Percentiles rank a stretch among this genome's conserved stretches.
Conservation (phyloP, 2,329 filamentous ascomycete species). For the Neofusicoccum ribis region DNA sequence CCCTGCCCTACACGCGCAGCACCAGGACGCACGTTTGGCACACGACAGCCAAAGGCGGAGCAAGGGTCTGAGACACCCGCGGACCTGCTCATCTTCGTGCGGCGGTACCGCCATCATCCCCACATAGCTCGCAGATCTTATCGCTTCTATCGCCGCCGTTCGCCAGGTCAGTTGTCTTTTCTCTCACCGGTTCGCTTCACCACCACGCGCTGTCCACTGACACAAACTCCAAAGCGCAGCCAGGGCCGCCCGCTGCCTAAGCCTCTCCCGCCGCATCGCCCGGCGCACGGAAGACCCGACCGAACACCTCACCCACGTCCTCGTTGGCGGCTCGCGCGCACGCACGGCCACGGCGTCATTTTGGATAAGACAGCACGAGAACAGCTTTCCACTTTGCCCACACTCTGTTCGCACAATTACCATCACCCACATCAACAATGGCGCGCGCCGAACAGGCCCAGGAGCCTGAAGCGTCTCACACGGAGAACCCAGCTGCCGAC, state of each 20-base stretch:
- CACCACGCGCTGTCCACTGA: slow-evolving; percentile 2
- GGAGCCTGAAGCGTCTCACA: slow-evolving; percentile 23
- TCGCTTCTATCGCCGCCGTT: slow-evolving; percentile 4
- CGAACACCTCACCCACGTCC: slow-evolving; percentile 10
- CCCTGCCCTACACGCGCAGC: too few species aligned
- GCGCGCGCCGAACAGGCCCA: slow-evolving; percentile 30
- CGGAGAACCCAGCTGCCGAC: slow-evolving; percentile 11
- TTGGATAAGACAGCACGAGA: slow-evolving; percentile 14
- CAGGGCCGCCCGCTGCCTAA: slow-evolving; percentile 8
- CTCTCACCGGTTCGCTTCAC: slow-evolving; percentile 9
- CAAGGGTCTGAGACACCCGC: background rate
- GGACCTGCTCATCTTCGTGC: background rate
- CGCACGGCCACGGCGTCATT: slow-evolving; percentile 14
- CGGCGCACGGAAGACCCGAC: slow-evolving; percentile 7
- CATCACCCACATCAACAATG: slow-evolving; percentile 24
- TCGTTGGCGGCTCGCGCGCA: slow-evolving; percentile 10
- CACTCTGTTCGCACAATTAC: background rate
- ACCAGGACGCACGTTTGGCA: too few species aligned
- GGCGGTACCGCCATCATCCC: background rate
- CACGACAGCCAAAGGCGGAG: background rate
- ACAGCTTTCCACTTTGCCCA: background rate
- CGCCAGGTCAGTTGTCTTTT: slow-evolving; percentile 15
- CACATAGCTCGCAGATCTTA: slow-evolving; percentile 18
- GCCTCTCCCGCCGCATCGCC: slow-evolving; percentile 13
- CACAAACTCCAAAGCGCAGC: background rate